Evolutionary conservation across 441 rosid species (phyloP), one percentile per base, ranked within the genome.

Genomic region (Brassica balearica): DNA sequence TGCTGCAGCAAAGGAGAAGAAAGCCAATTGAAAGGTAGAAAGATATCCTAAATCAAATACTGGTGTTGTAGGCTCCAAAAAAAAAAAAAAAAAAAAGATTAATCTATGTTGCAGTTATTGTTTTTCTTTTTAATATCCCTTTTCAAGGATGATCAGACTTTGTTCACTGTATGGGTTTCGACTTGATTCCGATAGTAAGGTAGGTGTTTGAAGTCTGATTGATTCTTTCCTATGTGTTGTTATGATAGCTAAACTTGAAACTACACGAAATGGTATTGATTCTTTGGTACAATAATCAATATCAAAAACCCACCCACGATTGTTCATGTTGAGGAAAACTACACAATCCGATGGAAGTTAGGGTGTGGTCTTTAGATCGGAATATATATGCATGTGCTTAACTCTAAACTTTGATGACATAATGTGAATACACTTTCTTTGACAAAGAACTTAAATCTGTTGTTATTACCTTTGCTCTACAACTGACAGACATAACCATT

Each of bases 1-100:
- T 4, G 80, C 68, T 34, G 77, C 76, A 11, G 77, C 84, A 76
- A 89, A 83, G 82, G 97, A 86, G 75, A 88, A 90, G 90, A 91
- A 93, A 87, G 80, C 55, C 14, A 69, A 91, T 76, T 91, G 73
- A 85, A 78, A 75, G 8, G 63, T 58, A 27, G 15, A 25, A 71
- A 15, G 12, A 46, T 76, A 14, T 29, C 27, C 8, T 34, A 3
- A 75, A 43, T 72, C 58, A 75, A 12, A 73, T 41, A 66, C 72
- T 25, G 63, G 48, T 76, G 15, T 65, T 17, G 38, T 38, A 29
- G 73, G 68, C 43, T 46, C 55, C 68, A 53, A 53, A 53, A n/a
- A n/a, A n/a, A n/a, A n/a, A n/a, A n/a, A n/a, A n/a, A 3, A 43
- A 11, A n/a, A 14, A 51, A 68, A 43, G 58, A 27, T 4, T 75